Base-by-base conservation (phyloP, 2,329 filamentous ascomycete genomes). In the Xylaria sp. region DNA sequence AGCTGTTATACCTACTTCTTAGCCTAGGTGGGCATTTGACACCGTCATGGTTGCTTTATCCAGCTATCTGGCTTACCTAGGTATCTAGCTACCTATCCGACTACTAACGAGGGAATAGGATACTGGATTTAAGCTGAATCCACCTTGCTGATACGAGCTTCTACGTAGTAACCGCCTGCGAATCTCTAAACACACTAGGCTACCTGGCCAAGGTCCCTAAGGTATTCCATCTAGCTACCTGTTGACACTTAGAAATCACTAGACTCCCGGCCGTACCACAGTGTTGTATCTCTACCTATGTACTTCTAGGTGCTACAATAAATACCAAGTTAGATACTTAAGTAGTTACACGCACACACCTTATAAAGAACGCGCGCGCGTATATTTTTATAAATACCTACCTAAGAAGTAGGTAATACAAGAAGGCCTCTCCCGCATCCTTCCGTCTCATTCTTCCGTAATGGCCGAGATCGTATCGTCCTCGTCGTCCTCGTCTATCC, bases 391-490 rank as follows among this genome's bases (percentile, higher is more conserved):
- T 5, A 29, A 12, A 9, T 54, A n/a, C n/a, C n/a, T n/a, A n/a
- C n/a, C n/a, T n/a, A n/a, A n/a, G n/a, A n/a, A n/a, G 13, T 18
- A n/a, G 16, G 18, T 12, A 32, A 54, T 18, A 53, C 25, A 10
- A 61, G 25, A 51, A 10, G 32, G 10, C 29, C 21, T n/a, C 10
- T 47, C 35, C 44, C 50, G 23, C 23, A 23, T 53, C 29, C n/a
- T 13, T 16, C 16, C 25, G 25, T 21, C 25, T 8, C 44, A 47
- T 42, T 32, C 29, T 35, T 9, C 48, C 51, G 25, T 32, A 64
- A 77, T 78, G 76, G 73, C 76, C 55, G 72, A 75, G 58, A 66
- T 71, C 55, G 44, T 47, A 42, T 35, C 32, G 10, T 35, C 32
- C 8, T 35, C 29, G 29, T 32, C 63, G 57, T 44, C 70, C 50